These are phyloP conservation scores for Solanum habrochaites DNA, from an alignment of 257 asterid genomes.

Conservation along the genomic window DNA sequence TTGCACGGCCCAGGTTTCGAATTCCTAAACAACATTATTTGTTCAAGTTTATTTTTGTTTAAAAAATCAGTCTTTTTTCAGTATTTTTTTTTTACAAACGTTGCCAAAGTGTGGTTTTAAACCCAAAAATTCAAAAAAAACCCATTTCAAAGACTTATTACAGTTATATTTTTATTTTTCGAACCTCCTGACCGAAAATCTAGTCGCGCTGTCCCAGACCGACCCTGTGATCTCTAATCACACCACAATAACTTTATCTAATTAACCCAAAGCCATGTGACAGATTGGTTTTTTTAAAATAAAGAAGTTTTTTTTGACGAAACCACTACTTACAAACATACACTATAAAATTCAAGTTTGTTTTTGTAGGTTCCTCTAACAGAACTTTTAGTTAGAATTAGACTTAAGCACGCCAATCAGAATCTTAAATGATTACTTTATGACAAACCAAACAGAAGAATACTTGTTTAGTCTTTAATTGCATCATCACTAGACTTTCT, in stretches of 20 bases:
- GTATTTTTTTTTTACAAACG: too few relatives aligned
- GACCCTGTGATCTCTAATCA: background rate
- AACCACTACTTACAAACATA: slow-evolving; percentile 3
- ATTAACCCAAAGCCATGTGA: fast-evolving
- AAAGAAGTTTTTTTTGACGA: background rate
- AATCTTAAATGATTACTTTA: background rate
- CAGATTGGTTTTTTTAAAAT: background rate
- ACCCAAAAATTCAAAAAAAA: too few relatives aligned
- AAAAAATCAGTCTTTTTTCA: too few relatives aligned
- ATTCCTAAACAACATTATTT: too few relatives aligned
- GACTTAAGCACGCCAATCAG: background rate
- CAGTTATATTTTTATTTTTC: too few relatives aligned
- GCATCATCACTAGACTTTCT: background rate
- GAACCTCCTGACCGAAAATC: too few relatives aligned
- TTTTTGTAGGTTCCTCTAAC: slow-evolving; percentile 9
- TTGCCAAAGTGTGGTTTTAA: too few relatives aligned
- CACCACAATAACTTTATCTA: background rate
- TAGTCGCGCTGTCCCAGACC: too few relatives aligned
- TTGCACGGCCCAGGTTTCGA: too few relatives aligned
- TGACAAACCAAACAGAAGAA: slow-evolving; percentile 1
- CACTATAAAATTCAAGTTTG: background rate
- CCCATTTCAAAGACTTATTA: too few relatives aligned
- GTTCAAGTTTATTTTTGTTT: too few relatives aligned
- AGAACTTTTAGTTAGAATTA: background rate
- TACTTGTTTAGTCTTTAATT: background rate